Evolutionary conservation across 352 stramenopile species (phyloP).

Genomic region (Phytopythium litorale): DNA sequence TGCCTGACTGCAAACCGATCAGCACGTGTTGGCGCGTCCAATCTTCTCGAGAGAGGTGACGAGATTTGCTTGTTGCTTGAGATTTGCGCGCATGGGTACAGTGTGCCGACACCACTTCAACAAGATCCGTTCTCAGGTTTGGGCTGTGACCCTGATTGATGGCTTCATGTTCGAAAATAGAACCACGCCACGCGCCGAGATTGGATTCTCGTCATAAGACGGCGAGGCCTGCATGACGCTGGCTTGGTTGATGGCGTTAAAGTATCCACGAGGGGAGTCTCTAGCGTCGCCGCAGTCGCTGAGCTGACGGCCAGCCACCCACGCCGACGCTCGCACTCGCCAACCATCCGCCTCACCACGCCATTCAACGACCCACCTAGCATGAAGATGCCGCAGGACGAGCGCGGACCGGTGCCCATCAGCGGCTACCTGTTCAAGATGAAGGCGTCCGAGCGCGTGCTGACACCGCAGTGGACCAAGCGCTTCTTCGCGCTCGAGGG

Average conservation of each 20-base stretch:
- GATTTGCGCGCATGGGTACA: background rate
- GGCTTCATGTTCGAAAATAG: constrained; percentile 2
- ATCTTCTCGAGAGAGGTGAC: too few species aligned
- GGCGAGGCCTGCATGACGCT: background rate
- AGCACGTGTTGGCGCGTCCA: too few species aligned
- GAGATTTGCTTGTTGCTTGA: too few species aligned
- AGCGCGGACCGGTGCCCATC: constrained; percentile 65
- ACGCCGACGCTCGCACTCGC: background rate
- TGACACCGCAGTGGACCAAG: constrained; percentile 80
- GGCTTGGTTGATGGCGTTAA: background rate
- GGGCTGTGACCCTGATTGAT: background rate
- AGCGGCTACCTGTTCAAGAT: constrained; percentile 85
- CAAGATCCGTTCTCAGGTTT: constrained; percentile 3
- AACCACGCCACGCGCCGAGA: background rate
- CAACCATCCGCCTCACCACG: background rate
- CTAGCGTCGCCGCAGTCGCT: background rate
- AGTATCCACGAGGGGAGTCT: background rate
- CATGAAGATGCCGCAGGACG: constrained; percentile 47
- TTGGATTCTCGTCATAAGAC: background rate
- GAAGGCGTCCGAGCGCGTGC: constrained; percentile 63
- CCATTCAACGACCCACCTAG: background rate
- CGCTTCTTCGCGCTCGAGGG: constrained; percentile 79
- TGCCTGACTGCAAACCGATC: too few species aligned
- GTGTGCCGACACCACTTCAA: constrained; percentile 1
- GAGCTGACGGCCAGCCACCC: too few species aligned